phyloP scores from a whole-genome alignment of 352 stramenopile genomes.

The Pythium guiyangense region DNA sequence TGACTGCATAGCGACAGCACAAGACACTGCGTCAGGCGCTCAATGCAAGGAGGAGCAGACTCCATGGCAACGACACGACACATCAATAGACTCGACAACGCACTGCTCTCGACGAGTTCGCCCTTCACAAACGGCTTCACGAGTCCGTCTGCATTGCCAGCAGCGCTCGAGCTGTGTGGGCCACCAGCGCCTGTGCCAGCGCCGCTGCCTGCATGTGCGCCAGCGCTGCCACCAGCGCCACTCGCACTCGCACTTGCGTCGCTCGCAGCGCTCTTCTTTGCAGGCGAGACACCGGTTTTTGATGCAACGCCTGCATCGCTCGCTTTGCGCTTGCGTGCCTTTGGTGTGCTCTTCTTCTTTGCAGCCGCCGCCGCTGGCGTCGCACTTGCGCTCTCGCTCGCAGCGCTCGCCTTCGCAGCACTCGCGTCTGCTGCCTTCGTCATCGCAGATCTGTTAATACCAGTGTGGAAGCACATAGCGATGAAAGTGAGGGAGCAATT shows the following conservation, averaged over 20 bases:
- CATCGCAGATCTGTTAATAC: constrained; percentile 13
- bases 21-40: background rate
- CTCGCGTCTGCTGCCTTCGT: constrained; percentile 21
- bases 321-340: constrained; percentile 70
- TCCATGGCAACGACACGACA: no score
- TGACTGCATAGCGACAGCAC: constrained; percentile 40
- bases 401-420: constrained; percentile 1
- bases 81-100: constrained; percentile 12
- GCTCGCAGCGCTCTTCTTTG: constrained; percentile 26
- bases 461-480: no score
- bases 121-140: constrained; percentile 77
- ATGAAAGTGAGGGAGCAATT: no score
- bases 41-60: background rate
- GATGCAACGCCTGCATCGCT: constrained; percentile 41
- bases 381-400: background rate
- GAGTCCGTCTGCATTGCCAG: constrained; percentile 9
- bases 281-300: constrained; percentile 28
- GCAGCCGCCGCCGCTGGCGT: no score
- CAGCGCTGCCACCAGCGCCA: background rate
- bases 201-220: constrained; percentile 7
- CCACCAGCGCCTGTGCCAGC: background rate
- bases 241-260: constrained; percentile 5
- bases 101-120: constrained; percentile 81
- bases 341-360: constrained; percentile 74
- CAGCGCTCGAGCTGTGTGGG: constrained; percentile 8